A percentile compares a stretch with the other conserved stretches of the same genome.
These are phyloP conservation scores for Schizopora paradoxa DNA, from an alignment of 1,284 basidiomycete genomes.

Conservation along the genomic window DNA sequence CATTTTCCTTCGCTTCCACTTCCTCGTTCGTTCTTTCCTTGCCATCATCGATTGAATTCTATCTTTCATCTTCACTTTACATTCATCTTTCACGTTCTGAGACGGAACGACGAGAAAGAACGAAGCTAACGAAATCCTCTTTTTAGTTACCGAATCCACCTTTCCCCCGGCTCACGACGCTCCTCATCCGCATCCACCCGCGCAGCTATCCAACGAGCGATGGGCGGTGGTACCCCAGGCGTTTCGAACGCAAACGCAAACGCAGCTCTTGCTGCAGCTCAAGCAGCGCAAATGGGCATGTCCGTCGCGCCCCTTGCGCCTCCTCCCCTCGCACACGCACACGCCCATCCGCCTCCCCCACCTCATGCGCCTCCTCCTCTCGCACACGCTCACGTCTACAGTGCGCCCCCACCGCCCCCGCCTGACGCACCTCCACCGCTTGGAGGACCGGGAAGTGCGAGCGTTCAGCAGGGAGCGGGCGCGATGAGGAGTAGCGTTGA, in stretches of 20 bases:
- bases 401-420: slow-evolving; percentile 5
- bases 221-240: slow-evolving; percentile 1
- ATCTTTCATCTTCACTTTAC: no score
- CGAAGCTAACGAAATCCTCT: no score
- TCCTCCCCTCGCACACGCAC: not conserved
- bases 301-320: no score
- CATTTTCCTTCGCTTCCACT: slow-evolving; percentile 12
- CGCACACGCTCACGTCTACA: slow-evolving; percentile 9
- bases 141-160: slow-evolving; percentile 19
- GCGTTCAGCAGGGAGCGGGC: no score
- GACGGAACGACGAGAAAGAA: no score
- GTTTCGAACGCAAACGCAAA: not conserved
- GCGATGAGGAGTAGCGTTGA: no score
- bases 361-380: slow-evolving; percentile 17
- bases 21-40: slow-evolving; percentile 26
- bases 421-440: not conserved
- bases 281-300: no score
- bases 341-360: slow-evolving; percentile 9
- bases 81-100: no score
- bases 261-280: no score
- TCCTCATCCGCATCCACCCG: slow-evolving; percentile 16
- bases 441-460: not conserved
- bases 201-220: slow-evolving; percentile 14
- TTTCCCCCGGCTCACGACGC: slow-evolving; percentile 19
- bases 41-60: no score